Evolutionary conservation across 225 moss, liverwort and hornwort species (phyloP), one percentile per base, ranked within the genome.

Genomic region (Polytrichum commune): DNA sequence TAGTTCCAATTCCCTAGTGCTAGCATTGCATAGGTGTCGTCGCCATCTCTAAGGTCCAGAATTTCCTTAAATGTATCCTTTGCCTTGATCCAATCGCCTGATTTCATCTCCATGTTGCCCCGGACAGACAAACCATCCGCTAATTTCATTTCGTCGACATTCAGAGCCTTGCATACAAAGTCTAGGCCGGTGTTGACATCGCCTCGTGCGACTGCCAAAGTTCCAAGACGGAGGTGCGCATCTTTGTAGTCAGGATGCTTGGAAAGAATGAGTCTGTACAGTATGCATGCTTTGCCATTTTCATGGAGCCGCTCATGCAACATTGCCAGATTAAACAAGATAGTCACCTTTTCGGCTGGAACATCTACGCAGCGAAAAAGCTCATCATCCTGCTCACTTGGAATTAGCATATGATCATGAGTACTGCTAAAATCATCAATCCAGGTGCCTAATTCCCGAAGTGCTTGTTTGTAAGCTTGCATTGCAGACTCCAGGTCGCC

Each of bases 1-100:
- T 98, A 98, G 70, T 98, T 95, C 95, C 98, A 98, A 58, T 98
- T 98, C 64, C 91, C 96, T 69, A 98, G 79, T 5, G 95, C 92
- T 69, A 98, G 69, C 73, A 88, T 91, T 33, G 95, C 93, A 75
- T 98, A 95, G 32, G 80, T 91, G 65, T 98, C 95, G 26, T 91
- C 86, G 38, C 90, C 95, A 29, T 84, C 95, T 70, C 87, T 86
- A 56, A 86, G 82, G 73, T 95, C 86, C 55, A 89, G 90, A 57
- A 98, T 90, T 25, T 83, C 80, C 69, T 98, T 95, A 74, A 93
- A 93, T 4, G 98, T 98, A 62, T 98, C 98, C 83, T 95, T 98
- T 0, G 98, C 98, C 80, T 93, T 93, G 9, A 98, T 78, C 98
- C 98, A 98, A 77, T 95, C 95, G 75, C 95, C 98, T 19, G 91